Base-by-base conservation (phyloP, 1,284 basidiomycete genomes). In the Austroboletus novae-zelandiae region DNA sequence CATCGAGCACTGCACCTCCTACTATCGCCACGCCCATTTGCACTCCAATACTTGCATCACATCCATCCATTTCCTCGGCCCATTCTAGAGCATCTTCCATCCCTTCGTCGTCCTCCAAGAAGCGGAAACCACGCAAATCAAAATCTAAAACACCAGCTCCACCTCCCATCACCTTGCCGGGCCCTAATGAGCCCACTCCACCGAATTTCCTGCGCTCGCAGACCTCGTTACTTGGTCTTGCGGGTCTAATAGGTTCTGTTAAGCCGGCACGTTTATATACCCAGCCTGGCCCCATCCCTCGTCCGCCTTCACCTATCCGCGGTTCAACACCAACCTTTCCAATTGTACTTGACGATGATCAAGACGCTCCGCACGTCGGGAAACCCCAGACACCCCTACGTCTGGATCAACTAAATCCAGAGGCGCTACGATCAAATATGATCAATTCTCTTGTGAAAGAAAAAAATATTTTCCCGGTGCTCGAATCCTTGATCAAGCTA, bases 191-290 rank as follows among this genome's bases (percentile, higher is more conserved):
- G 45, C 81, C 82, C 2, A 70, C 74, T 18, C 87, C 86, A n/a
- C 69, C 78, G 2, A 81, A 88, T 64, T 86, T 87, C 53, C 69
- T 89, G 48, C 81, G 87, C 34, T 87, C 79, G 56, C 86, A 89
- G 59, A 74, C 81, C 41, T 82, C 82, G 0, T 70, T 90, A 7
- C 74, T 89, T 7, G 87, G 86, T 10, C 74, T 77, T 20, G 87
- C 87, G 9, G 87, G 87, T 40, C 67, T 86, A 41, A 79, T 89
- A 13, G 80, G 77, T 31, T 79, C 79, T 8, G 70, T 90, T 23
- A 81, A 80, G 47, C 81, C 86, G 29, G 72, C 81, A 3, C 73
- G 74, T 18, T 66, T 86, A 5, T 66, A 65, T 31, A 36, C 51
- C 29, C 58, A 53, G 69, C 17, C 61, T 56, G 18, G 63, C 59